Evolutionary conservation across 2,329 filamentous ascomycete genomes (phyloP).

Genomic region (Botrytis fabae): DNA sequence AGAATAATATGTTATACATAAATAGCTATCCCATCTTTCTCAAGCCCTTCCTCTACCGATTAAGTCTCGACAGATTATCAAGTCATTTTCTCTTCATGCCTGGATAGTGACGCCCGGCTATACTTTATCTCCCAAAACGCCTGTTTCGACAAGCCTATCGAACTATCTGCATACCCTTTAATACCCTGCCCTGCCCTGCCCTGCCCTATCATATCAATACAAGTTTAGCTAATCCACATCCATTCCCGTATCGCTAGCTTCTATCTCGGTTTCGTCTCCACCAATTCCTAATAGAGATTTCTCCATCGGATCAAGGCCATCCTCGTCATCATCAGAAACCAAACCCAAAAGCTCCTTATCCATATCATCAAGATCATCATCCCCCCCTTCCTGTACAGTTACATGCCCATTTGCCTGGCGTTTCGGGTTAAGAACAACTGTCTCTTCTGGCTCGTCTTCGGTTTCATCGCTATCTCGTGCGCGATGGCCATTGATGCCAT

Average conservation of each 20-base stretch:
- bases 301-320: constrained; percentile 50
- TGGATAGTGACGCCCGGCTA: constrained; percentile 4
- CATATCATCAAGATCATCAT: constrained; percentile 56
- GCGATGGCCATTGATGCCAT: constrained; percentile 31
- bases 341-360: constrained; percentile 54
- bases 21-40: background rate
- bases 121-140: constrained; percentile 7
- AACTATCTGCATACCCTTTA: constrained; percentile 6
- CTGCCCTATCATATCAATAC: constrained; percentile 10
- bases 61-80: background rate
- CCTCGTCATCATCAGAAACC: constrained; percentile 48
- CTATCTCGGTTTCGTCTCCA: constrained; percentile 41
- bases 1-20: background rate
- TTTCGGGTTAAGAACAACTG: constrained; percentile 40
- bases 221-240: constrained; percentile 35
- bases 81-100: constrained; percentile 6
- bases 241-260: constrained; percentile 38
- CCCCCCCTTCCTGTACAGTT: constrained; percentile 31
- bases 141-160: constrained; percentile 20
- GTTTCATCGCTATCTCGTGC: constrained; percentile 39
- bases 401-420: constrained; percentile 43
- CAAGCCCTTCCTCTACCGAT: background rate
- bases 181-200: constrained; percentile 14
- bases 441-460: constrained; percentile 41
- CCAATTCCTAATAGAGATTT: constrained; percentile 41